These are phyloP conservation scores for Rhizopogon salebrosus DNA, from an alignment of 768 basidiomycete genomes.

Conservation along the genomic window DNA sequence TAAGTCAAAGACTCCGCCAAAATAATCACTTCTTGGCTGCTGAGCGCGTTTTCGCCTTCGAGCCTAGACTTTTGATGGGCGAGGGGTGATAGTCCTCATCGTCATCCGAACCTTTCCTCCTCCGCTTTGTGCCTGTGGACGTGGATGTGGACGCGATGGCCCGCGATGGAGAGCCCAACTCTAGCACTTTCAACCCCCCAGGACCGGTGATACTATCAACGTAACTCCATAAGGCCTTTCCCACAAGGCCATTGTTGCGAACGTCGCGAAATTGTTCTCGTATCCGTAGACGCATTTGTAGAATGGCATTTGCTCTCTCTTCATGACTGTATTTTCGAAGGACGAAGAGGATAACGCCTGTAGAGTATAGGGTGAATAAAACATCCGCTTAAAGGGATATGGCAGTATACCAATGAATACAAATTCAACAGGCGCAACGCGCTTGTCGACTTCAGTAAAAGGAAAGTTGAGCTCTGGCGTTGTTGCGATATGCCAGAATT, in stretches of 20 bases:
- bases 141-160: conserved; percentile 8
- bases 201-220: conserved; percentile 39
- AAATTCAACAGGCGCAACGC: conserved; percentile 72
- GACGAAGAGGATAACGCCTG: conserved; percentile 65
- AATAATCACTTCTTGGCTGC: conserved; percentile 23
- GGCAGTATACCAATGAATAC: conserved; percentile 65
- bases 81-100: conserved; percentile 46
- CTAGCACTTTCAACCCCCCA: conserved; percentile 24
- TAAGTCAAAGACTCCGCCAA: neutral
- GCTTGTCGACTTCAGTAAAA: conserved; percentile 49
- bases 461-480: conserved; percentile 35
- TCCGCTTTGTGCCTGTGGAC: conserved; percentile 14
- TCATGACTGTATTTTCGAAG: conserved; percentile 37
- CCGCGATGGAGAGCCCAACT: conserved; percentile 1
- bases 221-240: conserved; percentile 53
- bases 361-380: neutral
- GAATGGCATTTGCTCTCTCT: conserved; percentile 51
- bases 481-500: conserved; percentile 50
- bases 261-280: conserved; percentile 58
- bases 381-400: neutral
- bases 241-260: conserved; percentile 53
- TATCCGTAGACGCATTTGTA: conserved; percentile 50
- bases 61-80: conserved; percentile 36
- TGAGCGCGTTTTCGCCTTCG: conserved; percentile 36
- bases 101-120: conserved; percentile 24